These are phyloP conservation scores for Carallia pectinifolia DNA, from an alignment of 345 rosid species.

Conservation along the genomic window DNA sequence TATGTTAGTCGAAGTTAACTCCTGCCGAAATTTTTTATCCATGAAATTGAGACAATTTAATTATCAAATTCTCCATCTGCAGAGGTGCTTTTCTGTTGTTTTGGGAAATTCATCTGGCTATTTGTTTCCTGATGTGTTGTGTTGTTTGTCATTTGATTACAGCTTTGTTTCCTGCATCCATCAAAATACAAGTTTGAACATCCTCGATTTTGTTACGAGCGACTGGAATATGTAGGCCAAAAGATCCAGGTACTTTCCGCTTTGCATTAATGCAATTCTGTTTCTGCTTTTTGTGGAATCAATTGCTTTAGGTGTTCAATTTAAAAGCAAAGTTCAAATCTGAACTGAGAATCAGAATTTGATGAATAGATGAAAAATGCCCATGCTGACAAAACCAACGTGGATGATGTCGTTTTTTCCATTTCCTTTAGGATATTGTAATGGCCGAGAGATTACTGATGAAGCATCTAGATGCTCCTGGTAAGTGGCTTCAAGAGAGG, in stretches of 20 bases:
- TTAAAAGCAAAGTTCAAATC: too few species aligned
- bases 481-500: constrained; percentile 84
- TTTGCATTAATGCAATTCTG: neutral
- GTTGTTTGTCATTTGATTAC: constrained; percentile 22
- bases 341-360: neutral
- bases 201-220: constrained; percentile 87
- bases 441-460: constrained; percentile 88
- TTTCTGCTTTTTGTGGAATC: neutral
- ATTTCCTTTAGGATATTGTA: constrained; percentile 60
- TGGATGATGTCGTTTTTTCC: neutral
- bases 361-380: neutral
- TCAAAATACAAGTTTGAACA: constrained; percentile 90
- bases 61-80: neutral
- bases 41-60: neutral
- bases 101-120: neutral
- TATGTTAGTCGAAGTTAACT: too few species aligned
- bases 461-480: constrained; percentile 96
- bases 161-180: constrained; percentile 98
- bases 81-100: constrained; percentile 1
- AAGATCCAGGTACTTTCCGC: constrained; percentile 73
- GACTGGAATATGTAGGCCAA: constrained; percentile 86
- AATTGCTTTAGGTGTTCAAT: neutral
- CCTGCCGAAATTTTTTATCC: too few species aligned
- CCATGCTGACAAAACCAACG: neutral
- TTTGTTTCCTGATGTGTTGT: constrained; percentile 11